Evolutionary conservation across 2,329 filamentous ascomycete genomes (phyloP).

Genomic region (Emergomyces africanus): DNA sequence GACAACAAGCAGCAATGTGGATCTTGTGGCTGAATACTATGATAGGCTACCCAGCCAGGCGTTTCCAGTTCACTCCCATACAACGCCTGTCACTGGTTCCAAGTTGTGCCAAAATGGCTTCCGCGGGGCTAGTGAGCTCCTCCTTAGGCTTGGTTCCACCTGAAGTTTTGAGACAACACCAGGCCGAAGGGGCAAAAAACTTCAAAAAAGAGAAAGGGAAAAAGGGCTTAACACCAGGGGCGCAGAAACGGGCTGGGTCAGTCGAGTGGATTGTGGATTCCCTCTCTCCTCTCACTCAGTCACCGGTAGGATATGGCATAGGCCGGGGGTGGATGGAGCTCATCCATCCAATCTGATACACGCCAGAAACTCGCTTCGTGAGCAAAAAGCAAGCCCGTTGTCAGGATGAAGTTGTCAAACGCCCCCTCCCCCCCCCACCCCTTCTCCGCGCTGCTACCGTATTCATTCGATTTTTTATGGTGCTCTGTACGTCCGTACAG

Average conservation of each 20-base stretch:
- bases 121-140: background rate
- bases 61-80: background rate
- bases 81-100: background rate
- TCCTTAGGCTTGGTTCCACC: background rate
- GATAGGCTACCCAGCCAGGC: background rate
- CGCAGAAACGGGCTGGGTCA: background rate
- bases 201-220: background rate
- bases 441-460: background rate
- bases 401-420: background rate
- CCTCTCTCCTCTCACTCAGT: no score
- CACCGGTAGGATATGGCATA: no score
- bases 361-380: background rate
- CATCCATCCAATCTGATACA: background rate
- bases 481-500: background rate
- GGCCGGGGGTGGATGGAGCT: background rate
- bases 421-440: no score
- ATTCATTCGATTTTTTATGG: background rate
- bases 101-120: background rate
- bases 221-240: background rate
- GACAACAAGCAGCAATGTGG: background rate
- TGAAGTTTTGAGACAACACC: background rate
- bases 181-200: no score
- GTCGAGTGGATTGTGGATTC: background rate
- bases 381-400: background rate
- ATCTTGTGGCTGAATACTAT: background rate